Base-by-base conservation (phyloP, 1,284 basidiomycete species). In the Leccinum solheimii region DNA sequence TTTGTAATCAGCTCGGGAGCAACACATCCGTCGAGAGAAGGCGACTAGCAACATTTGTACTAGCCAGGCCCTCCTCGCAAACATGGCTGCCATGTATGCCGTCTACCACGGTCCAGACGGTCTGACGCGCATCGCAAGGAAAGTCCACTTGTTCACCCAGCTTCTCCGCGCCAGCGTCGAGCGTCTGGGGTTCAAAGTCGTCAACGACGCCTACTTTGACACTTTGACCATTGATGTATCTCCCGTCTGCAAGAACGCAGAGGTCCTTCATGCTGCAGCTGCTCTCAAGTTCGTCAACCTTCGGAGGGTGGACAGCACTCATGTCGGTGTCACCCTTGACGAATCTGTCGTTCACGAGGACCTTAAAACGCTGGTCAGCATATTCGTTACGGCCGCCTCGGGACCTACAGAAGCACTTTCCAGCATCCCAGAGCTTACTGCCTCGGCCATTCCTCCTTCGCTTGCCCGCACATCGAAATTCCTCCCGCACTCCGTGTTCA, bases 71-170 rank as follows among this genome's bases (percentile, higher is more conserved):
- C 85, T 98, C 19, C 88, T 98, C 38, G 95, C 95, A 55, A 98
- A 98, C 77, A 96, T 97, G 90, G 92, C 95, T 14, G 93, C 95
- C 48, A 97, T 97, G 95, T 97, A 96, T 73, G 93, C 97, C 7
- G 89, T 99, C 52, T 98, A 97, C 77, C 97, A 99, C 73, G 97
- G 97, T 21, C 94, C 97, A 1, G 83, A 83, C 50, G 96, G 96
- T 60, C 83, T 99, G 32, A 82, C 83, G 66, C 86, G 86, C 58
- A 98, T 98, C 67, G 96, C 95, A 34, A 82, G 86, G 73, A 95
- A 94, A 78, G 92, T 97, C 23, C 95, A 98, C 76, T 84, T 87
- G n/a, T 87, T 95, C 68, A 92, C 97, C 0, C 87, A 89, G 62
- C 82, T 95, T 60, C 85, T 98, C 68, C 89, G 87, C 71, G 77